Base-by-base conservation (phyloP, 371 early-diverging fungal genomes). In the Nematocida ironsii region DNA sequence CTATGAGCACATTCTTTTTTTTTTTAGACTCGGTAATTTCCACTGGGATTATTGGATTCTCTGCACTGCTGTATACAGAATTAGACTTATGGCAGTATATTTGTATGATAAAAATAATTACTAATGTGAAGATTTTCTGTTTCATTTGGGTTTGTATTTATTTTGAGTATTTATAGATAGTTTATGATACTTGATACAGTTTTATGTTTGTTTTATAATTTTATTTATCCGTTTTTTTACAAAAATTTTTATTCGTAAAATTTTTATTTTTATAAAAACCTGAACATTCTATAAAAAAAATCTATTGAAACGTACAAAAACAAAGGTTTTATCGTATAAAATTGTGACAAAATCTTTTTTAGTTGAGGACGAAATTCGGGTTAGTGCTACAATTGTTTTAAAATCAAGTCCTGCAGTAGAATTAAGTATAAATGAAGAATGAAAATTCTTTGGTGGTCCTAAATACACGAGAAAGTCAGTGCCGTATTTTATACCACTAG, bases 281-380 rank as follows among this genome's bases (percentile, higher is more conserved):
- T 50, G 9, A 13, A 18, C 11, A 39, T 7, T 44, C 55, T 67
- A 70, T 11, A 39, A 0, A 25, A 78, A 78, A 27, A 78, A 70
- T 42, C 80, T 56, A 9, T 11, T 52, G 62, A 56, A 78, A 39
- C 42, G 47, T 13, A 58, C n/a, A 40, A 78, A 78, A 33, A 67
- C 56, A 1, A 39, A 18, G n/a, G 6, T 48, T 18, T 52, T 6
- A 13, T 45, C 45, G 16, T 16, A 11, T 5, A 70, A 44, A 2
- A n/a, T 42, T 5, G 69, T 5, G 50, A 78, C 70, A 70, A 52
- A 75, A 11, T 67, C 80, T 40, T 78, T 78, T 54, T 78, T 78
- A 4, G 80, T 61, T 7, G 80, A 78, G 13, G 80, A 78, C 18
- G 80, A 78, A 40, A 78, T 71, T 9, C 80, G 55, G n/a, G 71